These are phyloP conservation scores for Tuber melanosporum DNA, from an alignment of 495 filamentous ascomycete genomes.

Conservation along the genomic window DNA sequence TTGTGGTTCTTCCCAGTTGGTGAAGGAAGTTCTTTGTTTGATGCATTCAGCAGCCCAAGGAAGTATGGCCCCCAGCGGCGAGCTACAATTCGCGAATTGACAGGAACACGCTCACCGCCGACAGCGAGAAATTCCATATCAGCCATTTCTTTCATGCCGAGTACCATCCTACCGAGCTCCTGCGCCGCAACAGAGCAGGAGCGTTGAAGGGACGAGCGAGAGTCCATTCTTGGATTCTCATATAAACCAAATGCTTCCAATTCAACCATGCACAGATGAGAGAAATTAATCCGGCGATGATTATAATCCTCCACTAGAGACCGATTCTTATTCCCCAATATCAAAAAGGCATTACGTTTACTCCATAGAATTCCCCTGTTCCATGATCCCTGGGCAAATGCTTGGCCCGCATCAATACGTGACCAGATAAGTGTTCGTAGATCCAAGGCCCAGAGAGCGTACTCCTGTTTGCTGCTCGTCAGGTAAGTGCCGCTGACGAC, in stretches of 20 bases:
- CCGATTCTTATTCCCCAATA: constrained; percentile 84
- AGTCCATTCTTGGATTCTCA: constrained; percentile 63
- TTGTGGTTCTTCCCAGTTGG: constrained; percentile 38
- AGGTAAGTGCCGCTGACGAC: constrained; percentile 95
- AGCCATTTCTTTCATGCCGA: constrained; percentile 73
- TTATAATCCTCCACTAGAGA: constrained; percentile 98
- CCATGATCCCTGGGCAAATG: constrained; percentile 95
- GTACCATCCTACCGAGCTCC: constrained; percentile 73
- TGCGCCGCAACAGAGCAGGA: constrained; percentile 62
- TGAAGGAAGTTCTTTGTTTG: constrained; percentile 43
- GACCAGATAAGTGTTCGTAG: constrained; percentile 82
- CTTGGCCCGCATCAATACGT: constrained; percentile 85
- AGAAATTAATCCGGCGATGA: constrained; percentile 94
- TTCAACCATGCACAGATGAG: constrained; percentile 91
- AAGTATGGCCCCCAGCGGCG: constrained; percentile 94
- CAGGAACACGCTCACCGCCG: constrained; percentile 80
- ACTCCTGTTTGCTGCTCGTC: constrained; percentile 96
- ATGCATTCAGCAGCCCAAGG: constrained; percentile 64
- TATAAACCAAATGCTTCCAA: constrained; percentile 94
- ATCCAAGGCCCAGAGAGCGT: constrained; percentile 93
- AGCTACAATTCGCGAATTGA: constrained; percentile 82
- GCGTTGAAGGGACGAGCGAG: constrained; percentile 34
- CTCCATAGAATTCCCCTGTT: constrained; percentile 91
- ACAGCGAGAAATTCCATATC: constrained; percentile 96
- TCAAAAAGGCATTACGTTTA: constrained; percentile 85